These are phyloP conservation scores for Aaosphaeria pasadenensis DNA, from an alignment of 2,329 filamentous ascomycete species.

Conservation along the genomic window DNA sequence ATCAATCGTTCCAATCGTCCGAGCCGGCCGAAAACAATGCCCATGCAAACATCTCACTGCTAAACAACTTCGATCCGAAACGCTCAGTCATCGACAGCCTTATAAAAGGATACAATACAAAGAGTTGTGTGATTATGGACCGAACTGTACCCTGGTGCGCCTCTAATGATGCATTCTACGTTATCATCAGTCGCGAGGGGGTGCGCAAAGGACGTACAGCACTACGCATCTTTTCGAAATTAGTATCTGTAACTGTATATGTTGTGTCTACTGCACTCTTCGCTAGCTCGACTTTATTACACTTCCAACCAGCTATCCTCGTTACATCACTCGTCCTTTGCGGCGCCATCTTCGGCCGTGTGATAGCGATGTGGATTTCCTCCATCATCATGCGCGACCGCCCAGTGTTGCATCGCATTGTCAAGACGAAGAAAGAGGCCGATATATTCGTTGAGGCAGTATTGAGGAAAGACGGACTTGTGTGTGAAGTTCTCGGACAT, in stretches of 20 bases:
- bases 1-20: too few relatives aligned
- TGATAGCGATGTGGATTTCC: background rate
- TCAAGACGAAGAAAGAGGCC: constrained; percentile 1
- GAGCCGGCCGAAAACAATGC: too few relatives aligned
- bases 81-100: too few relatives aligned
- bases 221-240: background rate
- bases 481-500: background rate
- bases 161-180: background rate
- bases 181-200: too few relatives aligned
- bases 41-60: too few relatives aligned
- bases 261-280: constrained; percentile 3
- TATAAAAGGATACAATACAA: too few relatives aligned
- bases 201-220: too few relatives aligned
- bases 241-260: background rate
- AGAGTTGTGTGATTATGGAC: too few relatives aligned
- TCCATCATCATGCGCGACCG: background rate
- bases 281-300: constrained; percentile 1
- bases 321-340: background rate
- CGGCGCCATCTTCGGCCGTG: background rate
- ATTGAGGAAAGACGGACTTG: background rate
- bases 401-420: constrained; percentile 1
- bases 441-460: background rate
- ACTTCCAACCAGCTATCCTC: background rate
- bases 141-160: too few relatives aligned
- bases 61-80: too few relatives aligned